Conservation (phyloP, 148 eudicot genomes). For the Cornus suecica region DNA sequence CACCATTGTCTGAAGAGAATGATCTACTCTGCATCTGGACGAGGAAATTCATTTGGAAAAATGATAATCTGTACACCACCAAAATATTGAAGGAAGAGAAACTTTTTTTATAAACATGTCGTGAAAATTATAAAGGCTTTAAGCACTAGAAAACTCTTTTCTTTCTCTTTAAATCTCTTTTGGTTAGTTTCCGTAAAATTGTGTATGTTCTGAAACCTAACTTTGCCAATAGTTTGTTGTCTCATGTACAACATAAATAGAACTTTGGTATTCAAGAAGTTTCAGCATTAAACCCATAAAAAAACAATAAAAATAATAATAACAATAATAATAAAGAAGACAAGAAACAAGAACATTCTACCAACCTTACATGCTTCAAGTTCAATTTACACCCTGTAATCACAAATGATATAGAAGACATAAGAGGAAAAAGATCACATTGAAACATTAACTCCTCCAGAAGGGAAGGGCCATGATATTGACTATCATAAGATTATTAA, state of each 20-base stretch:
- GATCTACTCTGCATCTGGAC: slow-evolving; percentile 24
- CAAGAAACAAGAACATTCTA: slow-evolving; percentile 3
- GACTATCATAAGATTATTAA: slow-evolving; percentile 18
- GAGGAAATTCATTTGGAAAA: slow-evolving; percentile 22
- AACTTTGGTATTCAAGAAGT: not conserved
- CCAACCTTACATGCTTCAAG: slow-evolving; percentile 29
- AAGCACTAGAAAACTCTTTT: not conserved
- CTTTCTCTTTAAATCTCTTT: not conserved
- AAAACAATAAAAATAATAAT: not conserved
- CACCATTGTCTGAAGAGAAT: slow-evolving; percentile 50
- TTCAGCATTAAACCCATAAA: not conserved
- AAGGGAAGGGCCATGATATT: not conserved
- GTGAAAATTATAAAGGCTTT: too few species aligned
- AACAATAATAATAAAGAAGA: not conserved
- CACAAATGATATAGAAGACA: not conserved
- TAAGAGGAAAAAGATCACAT: not conserved
- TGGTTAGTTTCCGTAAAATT: not conserved
- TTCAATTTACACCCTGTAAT: slow-evolving; percentile 24
- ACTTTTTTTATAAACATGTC: too few species aligned
- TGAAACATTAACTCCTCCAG: not conserved
- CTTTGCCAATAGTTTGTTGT: not conserved
- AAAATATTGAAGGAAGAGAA: slow-evolving; percentile 5
- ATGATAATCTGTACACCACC: slow-evolving; percentile 27
- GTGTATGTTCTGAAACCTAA: not conserved
- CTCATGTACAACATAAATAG: not conserved